Percentiles rank a stretch among this genome's conserved stretches.
Evolutionary conservation across 208 protist species (phyloP).

Genomic region (Trichomonas vaginalis): DNA sequence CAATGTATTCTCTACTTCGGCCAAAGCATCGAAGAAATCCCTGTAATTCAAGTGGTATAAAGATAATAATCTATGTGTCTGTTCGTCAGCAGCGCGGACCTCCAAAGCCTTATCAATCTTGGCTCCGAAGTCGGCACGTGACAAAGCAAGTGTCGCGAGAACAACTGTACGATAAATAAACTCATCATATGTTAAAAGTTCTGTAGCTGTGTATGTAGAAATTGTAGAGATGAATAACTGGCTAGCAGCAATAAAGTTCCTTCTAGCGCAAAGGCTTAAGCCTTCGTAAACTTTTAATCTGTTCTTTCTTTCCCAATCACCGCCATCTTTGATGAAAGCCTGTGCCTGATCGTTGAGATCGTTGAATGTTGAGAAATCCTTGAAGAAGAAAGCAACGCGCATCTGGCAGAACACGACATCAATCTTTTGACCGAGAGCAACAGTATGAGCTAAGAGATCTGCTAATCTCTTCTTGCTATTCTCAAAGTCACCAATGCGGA

Average conservation of each 20-base stretch:
- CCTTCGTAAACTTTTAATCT: slow-evolving; percentile 8
- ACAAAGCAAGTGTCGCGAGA: neutral
- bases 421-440: slow-evolving; percentile 3
- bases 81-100: neutral
- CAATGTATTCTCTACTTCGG: neutral
- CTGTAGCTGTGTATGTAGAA: slow-evolving; percentile 1
- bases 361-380: neutral
- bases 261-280: neutral
- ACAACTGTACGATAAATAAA: neutral
- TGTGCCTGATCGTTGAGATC: neutral
- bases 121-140: neutral
- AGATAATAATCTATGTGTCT: neutral
- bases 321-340: neutral
- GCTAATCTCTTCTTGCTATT: neutral
- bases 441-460: neutral
- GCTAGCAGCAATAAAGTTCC: neutral
- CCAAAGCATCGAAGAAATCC: neutral
- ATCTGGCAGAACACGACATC: slow-evolving; percentile 17
- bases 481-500: neutral
- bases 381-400: neutral
- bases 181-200: neutral
- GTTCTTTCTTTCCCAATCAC: slow-evolving; percentile 8
- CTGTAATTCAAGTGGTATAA: neutral
- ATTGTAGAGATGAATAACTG: neutral
- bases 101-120: neutral